A percentile compares a stretch with the other conserved stretches of the same genome.
phyloP scores from a whole-genome alignment of 176 grass and related monocot genomes.

The barley (Hordeum vulgare) region MorexV3_pseudomolecules_assembly NC_058524.1:441105400-441105899 shows the following conservation, averaged over 20 bases:
- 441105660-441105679: conserved; percentile 41
- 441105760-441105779: conserved; percentile 84
- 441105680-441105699: conserved; percentile 41
- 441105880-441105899: conserved; percentile 80
- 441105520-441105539: conserved; percentile 15
- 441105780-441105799: conserved; percentile 64
- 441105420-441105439: conserved; percentile 70
- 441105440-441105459: conserved; percentile 32
- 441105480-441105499: conserved; percentile 76
- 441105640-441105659: conserved; percentile 38
- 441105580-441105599: conserved; percentile 43
- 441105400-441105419: conserved; percentile 80
- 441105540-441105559: conserved; percentile 30
- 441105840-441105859: conserved; percentile 47
- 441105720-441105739: conserved; percentile 81
- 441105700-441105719: conserved; percentile 47
- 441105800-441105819: conserved; percentile 81
- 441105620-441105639: conserved; percentile 12
- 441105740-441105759: conserved; percentile 71
- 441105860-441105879: conserved; percentile 96
- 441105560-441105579: conserved; percentile 60
- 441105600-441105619: conserved; percentile 27
- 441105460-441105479: conserved; percentile 43
- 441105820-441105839: conserved; percentile 73
- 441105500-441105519: conserved; percentile 27